A percentile compares a stretch with the other conserved stretches of the same genome.
Evolutionary conservation across 805 yeast genomes (phyloP).

Genomic region (Clavispora phyllophila): DNA sequence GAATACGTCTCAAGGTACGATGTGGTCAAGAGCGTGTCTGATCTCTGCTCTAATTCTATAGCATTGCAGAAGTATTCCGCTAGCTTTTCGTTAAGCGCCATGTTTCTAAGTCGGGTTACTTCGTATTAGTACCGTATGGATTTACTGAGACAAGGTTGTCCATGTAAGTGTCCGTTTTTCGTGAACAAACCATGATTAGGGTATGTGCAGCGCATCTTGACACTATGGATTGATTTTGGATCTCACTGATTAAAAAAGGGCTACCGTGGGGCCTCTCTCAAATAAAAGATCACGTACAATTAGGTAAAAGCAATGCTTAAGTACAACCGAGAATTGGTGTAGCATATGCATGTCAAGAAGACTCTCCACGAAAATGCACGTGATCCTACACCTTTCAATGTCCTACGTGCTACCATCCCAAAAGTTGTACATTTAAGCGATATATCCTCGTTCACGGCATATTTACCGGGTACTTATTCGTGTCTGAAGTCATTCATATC

Average conservation of each 20-base stretch:
- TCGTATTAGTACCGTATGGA: background rate
- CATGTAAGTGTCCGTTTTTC: slow-evolving; percentile 28
- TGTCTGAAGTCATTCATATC: slow-evolving; percentile 20
- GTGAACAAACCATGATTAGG: slow-evolving; percentile 13
- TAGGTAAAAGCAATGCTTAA: background rate
- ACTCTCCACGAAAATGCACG: background rate
- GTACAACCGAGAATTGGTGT: too few species aligned
- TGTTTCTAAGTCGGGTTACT: background rate
- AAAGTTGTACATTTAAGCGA: background rate
- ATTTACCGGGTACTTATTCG: background rate
- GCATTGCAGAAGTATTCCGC: slow-evolving; percentile 24
- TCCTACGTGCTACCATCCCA: background rate
- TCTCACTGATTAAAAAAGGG: slow-evolving; percentile 7
- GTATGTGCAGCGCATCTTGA: slow-evolving; percentile 25
- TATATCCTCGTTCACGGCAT: background rate
- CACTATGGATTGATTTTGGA: slow-evolving; percentile 13
- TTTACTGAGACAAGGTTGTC: background rate
- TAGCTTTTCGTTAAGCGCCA: slow-evolving; percentile 6
- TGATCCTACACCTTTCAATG: background rate
- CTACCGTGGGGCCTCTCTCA: background rate
- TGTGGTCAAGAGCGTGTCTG: slow-evolving; percentile 31
- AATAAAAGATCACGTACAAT: slow-evolving; percentile 5
- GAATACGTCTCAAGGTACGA: slow-evolving; percentile 34
- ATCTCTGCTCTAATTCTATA: slow-evolving; percentile 31
- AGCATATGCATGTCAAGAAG: background rate